Conservation (phyloP, 768 basidiomycete genomes). For the Hypsizygus marmoreus region DNA sequence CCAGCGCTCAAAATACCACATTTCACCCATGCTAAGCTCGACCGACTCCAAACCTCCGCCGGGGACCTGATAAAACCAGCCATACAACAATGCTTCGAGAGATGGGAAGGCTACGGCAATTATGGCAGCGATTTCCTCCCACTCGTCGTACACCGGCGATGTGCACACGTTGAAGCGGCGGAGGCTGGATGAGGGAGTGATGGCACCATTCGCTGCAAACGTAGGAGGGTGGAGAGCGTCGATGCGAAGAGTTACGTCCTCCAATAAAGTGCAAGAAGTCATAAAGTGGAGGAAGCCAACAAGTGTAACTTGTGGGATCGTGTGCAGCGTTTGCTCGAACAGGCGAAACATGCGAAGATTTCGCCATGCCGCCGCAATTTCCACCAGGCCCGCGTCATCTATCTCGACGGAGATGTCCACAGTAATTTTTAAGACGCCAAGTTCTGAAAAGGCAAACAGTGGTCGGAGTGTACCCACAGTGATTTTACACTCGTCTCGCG, state of each 20-base stretch:
- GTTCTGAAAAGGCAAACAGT: too few species aligned
- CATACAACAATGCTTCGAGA: not conserved
- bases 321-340: constrained; percentile 4
- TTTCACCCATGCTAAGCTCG: too few species aligned
- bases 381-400: constrained; percentile 2
- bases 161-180: not conserved
- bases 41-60: too few species aligned
- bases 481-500: too few species aligned
- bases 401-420: constrained; percentile 4
- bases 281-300: constrained; percentile 11
- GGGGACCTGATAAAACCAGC: too few species aligned
- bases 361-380: constrained; percentile 12
- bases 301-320: constrained; percentile 3
- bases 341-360: constrained; percentile 7
- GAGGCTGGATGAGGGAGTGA: not conserved
- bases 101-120: not conserved
- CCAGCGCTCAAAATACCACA: too few species aligned
- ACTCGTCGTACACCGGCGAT: not conserved
- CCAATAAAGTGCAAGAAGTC: constrained; percentile 2
- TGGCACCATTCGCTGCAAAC: not conserved
- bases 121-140: not conserved
- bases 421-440: too few species aligned
- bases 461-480: too few species aligned
- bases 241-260: constrained; percentile 10
- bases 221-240: not conserved